Base-by-base conservation (phyloP, 148 eudicot species). In the Linanthus parryae region DNA sequence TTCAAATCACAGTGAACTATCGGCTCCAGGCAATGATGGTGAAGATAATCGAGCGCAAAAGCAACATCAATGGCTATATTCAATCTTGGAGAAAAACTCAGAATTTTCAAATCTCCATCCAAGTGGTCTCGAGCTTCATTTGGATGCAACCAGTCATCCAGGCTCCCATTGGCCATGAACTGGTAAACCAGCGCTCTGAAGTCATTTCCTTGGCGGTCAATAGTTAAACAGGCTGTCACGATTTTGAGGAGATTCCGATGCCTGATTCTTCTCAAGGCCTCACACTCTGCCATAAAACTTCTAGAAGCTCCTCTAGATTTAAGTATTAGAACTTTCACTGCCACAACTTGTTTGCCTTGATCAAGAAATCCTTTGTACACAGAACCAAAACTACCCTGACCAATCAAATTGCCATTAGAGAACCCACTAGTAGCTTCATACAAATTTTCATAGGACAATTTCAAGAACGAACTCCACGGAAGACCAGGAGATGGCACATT, bases 41-140 rank as follows among this genome's bases (percentile, higher is more conserved):
- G 73, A 54, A 68, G 72, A 50, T 68, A 68, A 21, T 55, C 66
- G 41, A 68, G 22, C 20, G 62, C 66, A 14, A 30, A 41, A 8
- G 67, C 72, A 12, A 67, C 62, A 56, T 67, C 66, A 8, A 56
- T 61, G 2, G 72, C 59, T 25, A 66, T 58, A 40, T 52, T 58
- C 15, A 65, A 24, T 31, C 70, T 65, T 27, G 57, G 50, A 7
- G 29, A 7, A 2, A 68, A 16, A 29, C 24, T 44, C 45, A 56
- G 30, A n/a, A n/a, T n/a, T n/a, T 18, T 52, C 30, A 63, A 14
- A 38, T 6, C 20, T 8, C 56, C 27, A 41, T 39, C 47, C 19
- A 28, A 28, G 10, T 5, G 28, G 8, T 49, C 17, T 26, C 1
- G 12, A 28, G 52, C 12, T 5, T 23, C 18, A 42, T 5, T 13